Evolutionary conservation across 768 basidiomycete species (phyloP).

Genomic region (Tricholoma flavovirens): DNA sequence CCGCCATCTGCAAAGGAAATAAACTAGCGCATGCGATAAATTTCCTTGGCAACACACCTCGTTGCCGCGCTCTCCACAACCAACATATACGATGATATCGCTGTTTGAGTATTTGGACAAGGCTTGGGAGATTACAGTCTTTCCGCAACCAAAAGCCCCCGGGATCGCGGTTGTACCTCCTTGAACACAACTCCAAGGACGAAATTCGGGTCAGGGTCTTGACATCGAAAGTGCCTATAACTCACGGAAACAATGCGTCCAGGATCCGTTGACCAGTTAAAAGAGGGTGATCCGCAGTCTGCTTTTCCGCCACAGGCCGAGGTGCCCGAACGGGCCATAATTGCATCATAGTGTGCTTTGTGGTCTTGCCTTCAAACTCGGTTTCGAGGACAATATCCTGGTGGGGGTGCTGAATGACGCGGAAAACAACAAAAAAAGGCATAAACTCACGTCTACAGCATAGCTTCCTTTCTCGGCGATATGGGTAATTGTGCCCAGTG

Average conservation of each 20-base stretch:
- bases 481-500: conserved; percentile 89
- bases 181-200: conserved; percentile 74
- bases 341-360: conserved; percentile 95
- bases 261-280: conserved; percentile 96
- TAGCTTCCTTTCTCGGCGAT: conserved; percentile 95
- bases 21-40: background rate
- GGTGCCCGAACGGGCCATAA: conserved; percentile 99
- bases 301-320: conserved; percentile 92
- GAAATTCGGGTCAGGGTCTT: conserved; percentile 2
- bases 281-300: conserved; percentile 86
- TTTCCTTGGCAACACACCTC: conserved; percentile 46
- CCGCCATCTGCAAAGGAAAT: conserved; percentile 64
- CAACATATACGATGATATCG: conserved; percentile 98
- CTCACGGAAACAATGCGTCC: conserved; percentile 93
- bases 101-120: conserved; percentile 99
- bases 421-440: background rate
- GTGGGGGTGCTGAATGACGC: background rate
- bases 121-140: conserved; percentile 98
- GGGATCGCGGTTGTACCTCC: conserved; percentile 97
- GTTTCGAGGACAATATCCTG: conserved; percentile 96
- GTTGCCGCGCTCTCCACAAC: conserved; percentile 98
- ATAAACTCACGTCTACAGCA: conserved; percentile 67
- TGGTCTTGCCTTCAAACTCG: conserved; percentile 92
- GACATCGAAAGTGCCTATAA: conserved; percentile 8
- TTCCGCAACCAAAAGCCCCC: conserved; percentile 97